Conservation (phyloP, 495 filamentous ascomycete species). For the Penicillium longicatenatum region DNA sequence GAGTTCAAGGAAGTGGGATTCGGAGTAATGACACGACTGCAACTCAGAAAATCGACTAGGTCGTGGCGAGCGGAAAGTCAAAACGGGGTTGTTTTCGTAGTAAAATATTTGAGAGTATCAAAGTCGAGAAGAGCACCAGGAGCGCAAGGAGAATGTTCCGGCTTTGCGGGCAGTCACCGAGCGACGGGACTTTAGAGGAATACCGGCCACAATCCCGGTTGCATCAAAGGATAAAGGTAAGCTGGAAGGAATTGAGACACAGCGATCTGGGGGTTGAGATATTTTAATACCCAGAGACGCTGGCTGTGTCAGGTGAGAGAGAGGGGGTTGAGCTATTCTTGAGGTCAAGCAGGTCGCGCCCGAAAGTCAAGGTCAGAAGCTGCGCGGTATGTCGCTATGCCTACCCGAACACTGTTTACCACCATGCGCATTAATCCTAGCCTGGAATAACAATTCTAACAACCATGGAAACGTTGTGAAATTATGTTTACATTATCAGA, state of each 20-base stretch:
- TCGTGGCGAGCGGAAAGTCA: not conserved
- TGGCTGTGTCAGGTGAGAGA: constrained; percentile 18
- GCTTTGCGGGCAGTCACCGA: constrained; percentile 28
- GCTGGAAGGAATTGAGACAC: constrained; percentile 5
- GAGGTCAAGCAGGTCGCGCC: constrained; percentile 13
- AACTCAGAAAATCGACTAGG: not conserved
- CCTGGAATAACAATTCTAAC: not conserved
- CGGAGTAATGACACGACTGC: constrained; percentile 2
- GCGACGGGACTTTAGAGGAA: constrained; percentile 14
- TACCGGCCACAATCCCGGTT: constrained; percentile 5
- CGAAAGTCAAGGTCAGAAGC: constrained; percentile 15
- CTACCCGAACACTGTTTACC: constrained; percentile 14
- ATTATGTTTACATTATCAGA: not conserved
- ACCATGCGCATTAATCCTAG: not conserved
- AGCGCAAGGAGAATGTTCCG: constrained; percentile 14
- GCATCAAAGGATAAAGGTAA: not conserved
- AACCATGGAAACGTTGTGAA: no score
- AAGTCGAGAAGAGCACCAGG: constrained; percentile 3
- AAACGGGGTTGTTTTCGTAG: not conserved
- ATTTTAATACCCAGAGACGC: constrained; percentile 17
- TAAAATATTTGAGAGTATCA: not conserved
- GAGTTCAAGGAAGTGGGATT: not conserved
- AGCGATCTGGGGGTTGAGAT: not conserved
- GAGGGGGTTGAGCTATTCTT: constrained; percentile 10
- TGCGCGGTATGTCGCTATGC: constrained; percentile 18